phyloP scores from a whole-genome alignment of 2,329 filamentous ascomycete species.

The Penicillium polonicum region DNA sequence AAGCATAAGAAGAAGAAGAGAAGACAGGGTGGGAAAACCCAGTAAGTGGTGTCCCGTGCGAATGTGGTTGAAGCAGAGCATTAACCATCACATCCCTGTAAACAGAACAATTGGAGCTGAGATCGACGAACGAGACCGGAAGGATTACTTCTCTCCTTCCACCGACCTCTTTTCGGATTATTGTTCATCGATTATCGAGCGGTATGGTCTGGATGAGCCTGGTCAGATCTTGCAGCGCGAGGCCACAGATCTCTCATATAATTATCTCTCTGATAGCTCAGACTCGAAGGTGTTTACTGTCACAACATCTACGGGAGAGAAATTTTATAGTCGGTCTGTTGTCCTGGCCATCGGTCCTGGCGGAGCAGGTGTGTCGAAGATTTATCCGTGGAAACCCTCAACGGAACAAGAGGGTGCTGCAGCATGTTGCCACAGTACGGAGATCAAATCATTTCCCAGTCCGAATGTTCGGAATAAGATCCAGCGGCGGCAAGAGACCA shows the following conservation, averaged over 20 bases:
- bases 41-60: constrained; percentile 24
- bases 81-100: background rate
- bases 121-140: constrained; percentile 66
- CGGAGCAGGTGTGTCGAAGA: constrained; percentile 61
- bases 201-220: constrained; percentile 56
- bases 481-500: constrained; percentile 51
- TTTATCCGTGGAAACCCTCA: constrained; percentile 43
- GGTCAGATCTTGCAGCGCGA: constrained; percentile 60
- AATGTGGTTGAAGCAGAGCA: background rate
- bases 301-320: constrained; percentile 52
- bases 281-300: constrained; percentile 64
- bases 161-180: constrained; percentile 62
- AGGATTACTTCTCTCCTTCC: constrained; percentile 68
- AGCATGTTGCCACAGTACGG: constrained; percentile 60
- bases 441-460: constrained; percentile 60
- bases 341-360: constrained; percentile 71
- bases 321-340: constrained; percentile 60
- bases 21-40: constrained; percentile 57
- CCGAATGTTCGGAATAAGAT: constrained; percentile 55
- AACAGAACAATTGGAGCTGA: constrained; percentile 35
- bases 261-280: constrained; percentile 39
- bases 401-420: constrained; percentile 49
- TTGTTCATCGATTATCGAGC: constrained; percentile 56
- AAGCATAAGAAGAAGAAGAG: constrained; percentile 74
- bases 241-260: constrained; percentile 62